Base-by-base conservation (phyloP, 495 filamentous ascomycete species). In the Lepidopterella palustris region DNA sequence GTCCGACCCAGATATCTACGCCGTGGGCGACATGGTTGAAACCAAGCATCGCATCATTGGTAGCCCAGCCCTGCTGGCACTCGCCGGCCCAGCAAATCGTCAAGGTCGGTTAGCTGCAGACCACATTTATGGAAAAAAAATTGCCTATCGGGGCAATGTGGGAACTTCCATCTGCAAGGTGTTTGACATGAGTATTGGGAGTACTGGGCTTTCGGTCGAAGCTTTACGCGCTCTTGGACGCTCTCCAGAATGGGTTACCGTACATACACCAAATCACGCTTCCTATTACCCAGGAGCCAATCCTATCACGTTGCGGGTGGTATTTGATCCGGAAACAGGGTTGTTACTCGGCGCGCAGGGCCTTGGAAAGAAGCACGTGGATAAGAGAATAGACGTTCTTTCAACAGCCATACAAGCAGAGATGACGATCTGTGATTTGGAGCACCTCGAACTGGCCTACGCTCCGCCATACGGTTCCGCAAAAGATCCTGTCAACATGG, bases 401-500 rank as follows among this genome's bases (percentile, higher is more conserved):
- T 49, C 71, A 26, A 68, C 64, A 15, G 65, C 69, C 15, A 68
- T 72, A 5, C 62, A 64, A 48, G 71, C 61, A 0, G 47, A 42
- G 11, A 72, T 73, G 71, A 65, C 66, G 0, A 57, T 71, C n/a
- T 65, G 55, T 39, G 71, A 73, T 42, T 50, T 73, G 45, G 70
- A 72, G 51, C 70, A 73, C 45, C 59, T 71, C 18, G 71, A 72
- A 55, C 21, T 72, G 27, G 64, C 61, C 9, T 73, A 72, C 55
- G 65, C 71, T n/a, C 71, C 71, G 31, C 71, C 71, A 15, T 73
- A 65, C 45, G 70, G 70, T 2, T 60, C 61, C 2, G 71, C 71
- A 13, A 73, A 73, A 54, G 70, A 72, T 49, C 66, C 70, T 3
- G 66, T 72, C 23, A 72, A 73, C 55, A 73, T 73, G 71, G 71